Base-by-base conservation (phyloP, 2,329 filamentous ascomycete species). In the Drechslerella stenobrocha region DNA sequence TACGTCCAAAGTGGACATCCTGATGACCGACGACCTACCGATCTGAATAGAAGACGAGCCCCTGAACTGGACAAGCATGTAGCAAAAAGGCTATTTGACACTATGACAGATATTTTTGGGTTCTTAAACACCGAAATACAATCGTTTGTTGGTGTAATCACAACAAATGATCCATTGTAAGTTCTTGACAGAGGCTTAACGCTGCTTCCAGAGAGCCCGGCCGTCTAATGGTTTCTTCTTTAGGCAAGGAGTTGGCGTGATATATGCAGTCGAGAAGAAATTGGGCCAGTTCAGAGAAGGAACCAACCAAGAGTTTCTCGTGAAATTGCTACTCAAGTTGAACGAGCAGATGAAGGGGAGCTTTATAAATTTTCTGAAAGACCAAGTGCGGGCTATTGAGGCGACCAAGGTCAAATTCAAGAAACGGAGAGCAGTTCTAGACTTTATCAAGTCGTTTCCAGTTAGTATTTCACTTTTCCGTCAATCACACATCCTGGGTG, bases 371-470 rank as follows among this genome's bases (percentile, higher is more conserved):
- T 96, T 97, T 73, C 85, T 97, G 6, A 92, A 97, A 71, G 90
- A 96, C 70, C 93, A 98, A 76, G 88, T 97, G 64, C 88, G 89
- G 23, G 91, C 90, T 3, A 96, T 97, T 70, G 93, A 97, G 77
- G 93, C 97, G 69, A 97, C 91, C 35, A 97, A 97, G 77, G 92
- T 98, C 76, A 96, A 96, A 80, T 90, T 96, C 77, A 96, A 96
- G 80, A 97, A 97, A 80, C 87, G 93, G 72, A 96, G 95, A 78
- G 92, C 93, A 8, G 89, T 98, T 59, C 96, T 97, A 73, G 86
- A 87, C 13, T 97, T 97, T 76, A 92, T 97, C 80, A 88, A 89
- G 70, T 87, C 92, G 37, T 97, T 97, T 80, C 93, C 92, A 22
- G 72, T 73, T 69, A 61, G 70, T 46, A 51, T 73, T 7, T 48